Percentiles rank a stretch among this genome's conserved stretches.
These are phyloP conservation scores for Aspergillus arachidicola DNA, from an alignment of 2,329 filamentous ascomycete species.

Conservation along the genomic window DNA sequence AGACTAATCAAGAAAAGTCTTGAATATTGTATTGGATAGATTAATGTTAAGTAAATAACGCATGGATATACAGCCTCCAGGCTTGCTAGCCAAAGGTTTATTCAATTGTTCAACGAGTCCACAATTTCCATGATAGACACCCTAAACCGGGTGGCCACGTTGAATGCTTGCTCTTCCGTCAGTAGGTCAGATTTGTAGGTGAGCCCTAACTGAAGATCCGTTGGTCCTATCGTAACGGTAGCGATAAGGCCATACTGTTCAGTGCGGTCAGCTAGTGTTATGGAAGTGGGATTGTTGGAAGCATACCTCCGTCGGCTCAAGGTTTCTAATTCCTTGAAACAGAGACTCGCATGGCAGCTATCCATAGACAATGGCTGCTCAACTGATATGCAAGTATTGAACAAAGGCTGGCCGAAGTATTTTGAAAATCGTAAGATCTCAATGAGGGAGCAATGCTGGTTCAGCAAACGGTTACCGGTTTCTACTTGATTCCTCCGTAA, in stretches of 20 bases:
- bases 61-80: too few species aligned
- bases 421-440: neutral
- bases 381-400: constrained; percentile 6
- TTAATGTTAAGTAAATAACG: too few species aligned
- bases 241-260: constrained; percentile 2
- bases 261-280: neutral
- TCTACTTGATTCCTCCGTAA: constrained; percentile 1
- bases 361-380: constrained; percentile 2
- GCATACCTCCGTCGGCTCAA: constrained; percentile 7
- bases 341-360: neutral
- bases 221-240: neutral
- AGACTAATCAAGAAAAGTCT: too few species aligned
- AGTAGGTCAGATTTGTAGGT: constrained; percentile 3
- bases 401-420: neutral
- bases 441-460: constrained; percentile 4
- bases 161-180: neutral
- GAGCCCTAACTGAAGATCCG: neutral
- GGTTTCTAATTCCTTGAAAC: neutral
- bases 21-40: too few species aligned
- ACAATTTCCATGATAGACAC: neutral
- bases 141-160: neutral
- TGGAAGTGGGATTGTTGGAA: too few species aligned
- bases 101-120: too few species aligned
- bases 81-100: too few species aligned
- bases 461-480: neutral